phyloP scores from a whole-genome alignment of 1,284 basidiomycete genomes.

The Sutorius eximius region DNA sequence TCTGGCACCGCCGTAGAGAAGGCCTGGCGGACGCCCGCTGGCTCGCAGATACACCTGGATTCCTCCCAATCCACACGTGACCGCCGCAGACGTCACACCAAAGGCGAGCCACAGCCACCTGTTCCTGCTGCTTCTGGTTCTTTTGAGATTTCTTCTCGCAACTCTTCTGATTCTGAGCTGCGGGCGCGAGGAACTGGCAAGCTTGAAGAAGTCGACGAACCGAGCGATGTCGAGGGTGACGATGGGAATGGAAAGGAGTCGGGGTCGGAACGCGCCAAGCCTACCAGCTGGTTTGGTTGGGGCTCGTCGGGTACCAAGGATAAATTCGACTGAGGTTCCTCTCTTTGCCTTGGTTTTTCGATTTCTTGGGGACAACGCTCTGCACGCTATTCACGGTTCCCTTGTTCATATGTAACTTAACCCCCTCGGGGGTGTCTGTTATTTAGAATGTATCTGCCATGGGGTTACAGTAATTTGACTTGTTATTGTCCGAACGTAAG shows the following conservation, averaged over 20 bases:
- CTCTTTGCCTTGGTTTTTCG: background rate
- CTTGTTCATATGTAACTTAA: conserved; percentile 4
- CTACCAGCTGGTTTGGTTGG: conserved; percentile 46
- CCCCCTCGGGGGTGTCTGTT: background rate
- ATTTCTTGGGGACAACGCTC: background rate
- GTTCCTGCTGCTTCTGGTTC: conserved; percentile 37
- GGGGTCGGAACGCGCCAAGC: conserved; percentile 16
- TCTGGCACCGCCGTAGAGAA: conserved; percentile 30
- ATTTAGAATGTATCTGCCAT: conserved; percentile 13
- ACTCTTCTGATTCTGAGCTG: conserved; percentile 43
- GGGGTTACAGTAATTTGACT: background rate
- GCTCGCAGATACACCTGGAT: conserved; percentile 29
- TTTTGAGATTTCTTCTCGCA: conserved; percentile 34
- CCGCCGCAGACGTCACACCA: conserved; percentile 51
- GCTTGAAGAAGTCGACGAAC: conserved; percentile 67
- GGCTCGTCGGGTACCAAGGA: conserved; percentile 20
- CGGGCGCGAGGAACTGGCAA: conserved; percentile 45
- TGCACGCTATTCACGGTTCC: background rate
- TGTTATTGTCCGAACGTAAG: background rate
- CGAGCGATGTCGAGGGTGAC: conserved; percentile 65
- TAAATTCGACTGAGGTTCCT: conserved; percentile 16
- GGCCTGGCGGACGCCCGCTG: conserved; percentile 26
- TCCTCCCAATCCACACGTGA: conserved; percentile 35
- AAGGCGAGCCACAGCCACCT: conserved; percentile 45
- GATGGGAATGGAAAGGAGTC: conserved; percentile 32